Percentiles rank a stretch among this genome's conserved stretches.
Conservation (phyloP, 768 basidiomycete species). For the Rhizopogon vulgaris region DNA sequence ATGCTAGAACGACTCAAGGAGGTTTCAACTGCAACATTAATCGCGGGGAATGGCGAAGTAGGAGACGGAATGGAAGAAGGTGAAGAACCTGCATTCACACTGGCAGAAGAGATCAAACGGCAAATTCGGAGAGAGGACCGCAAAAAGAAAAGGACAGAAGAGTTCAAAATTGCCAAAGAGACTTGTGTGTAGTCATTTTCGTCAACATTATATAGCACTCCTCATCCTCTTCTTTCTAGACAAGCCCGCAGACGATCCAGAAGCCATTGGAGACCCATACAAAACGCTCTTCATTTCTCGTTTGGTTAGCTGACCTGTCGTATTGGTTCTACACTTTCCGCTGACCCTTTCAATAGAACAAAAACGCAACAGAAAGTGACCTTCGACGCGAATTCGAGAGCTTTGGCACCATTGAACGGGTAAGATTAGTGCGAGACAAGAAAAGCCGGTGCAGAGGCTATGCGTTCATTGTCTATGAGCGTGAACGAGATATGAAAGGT, state of each 20-base stretch:
- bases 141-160: conserved; percentile 68
- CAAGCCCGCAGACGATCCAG: conserved; percentile 85
- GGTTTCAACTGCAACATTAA: conserved; percentile 62
- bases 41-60: conserved; percentile 40
- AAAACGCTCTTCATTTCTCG: conserved; percentile 97
- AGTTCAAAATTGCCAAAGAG: conserved; percentile 77
- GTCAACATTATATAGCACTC: background rate
- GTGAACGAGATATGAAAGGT: conserved; percentile 99
- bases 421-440: conserved; percentile 88
- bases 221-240: conserved; percentile 41
- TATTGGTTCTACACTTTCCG: background rate
- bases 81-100: conserved; percentile 75
- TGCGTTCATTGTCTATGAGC: conserved; percentile 96
- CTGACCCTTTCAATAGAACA: conserved; percentile 54
- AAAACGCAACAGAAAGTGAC: conserved; percentile 86
- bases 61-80: conserved; percentile 77
- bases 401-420: conserved; percentile 91
- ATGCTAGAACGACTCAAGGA: conserved; percentile 73
- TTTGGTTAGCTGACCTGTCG: conserved; percentile 44
- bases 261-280: conserved; percentile 94
- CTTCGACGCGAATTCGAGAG: conserved; percentile 92
- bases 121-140: conserved; percentile 73
- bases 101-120: conserved; percentile 77
- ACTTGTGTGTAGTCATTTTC: conserved; percentile 57
- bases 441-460: conserved; percentile 86